These are phyloP conservation scores for Scopulariopsis brevicaulis DNA, from an alignment of 2,329 filamentous ascomycete genomes.

Conservation along the genomic window DNA sequence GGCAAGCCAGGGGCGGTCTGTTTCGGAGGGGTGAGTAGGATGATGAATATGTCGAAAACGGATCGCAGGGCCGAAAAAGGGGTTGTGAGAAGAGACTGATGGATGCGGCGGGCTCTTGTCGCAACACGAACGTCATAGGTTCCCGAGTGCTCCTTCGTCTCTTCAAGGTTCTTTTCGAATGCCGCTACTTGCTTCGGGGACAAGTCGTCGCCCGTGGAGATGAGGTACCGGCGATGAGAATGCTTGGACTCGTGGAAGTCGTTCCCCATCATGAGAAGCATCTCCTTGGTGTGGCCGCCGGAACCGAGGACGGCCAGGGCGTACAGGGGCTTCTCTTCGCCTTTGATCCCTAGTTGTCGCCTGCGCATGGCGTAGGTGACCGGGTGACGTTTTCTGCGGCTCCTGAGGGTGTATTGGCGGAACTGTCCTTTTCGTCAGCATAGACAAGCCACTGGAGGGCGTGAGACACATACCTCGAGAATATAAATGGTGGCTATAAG, in stretches of 20 bases:
- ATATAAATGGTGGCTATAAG: not conserved
- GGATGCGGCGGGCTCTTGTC: conserved; percentile 66
- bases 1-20: conserved; percentile 12
- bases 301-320: conserved; percentile 61
- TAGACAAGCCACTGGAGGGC: not conserved
- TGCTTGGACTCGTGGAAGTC: conserved; percentile 36
- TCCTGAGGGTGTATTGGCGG: not conserved
- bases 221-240: conserved; percentile 69
- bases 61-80: conserved; percentile 58
- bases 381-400: not conserved
- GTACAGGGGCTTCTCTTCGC: conserved; percentile 2
- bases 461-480: not conserved
- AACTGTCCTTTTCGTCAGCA: not conserved
- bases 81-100: conserved; percentile 67
- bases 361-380: not conserved
- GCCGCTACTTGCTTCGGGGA: conserved; percentile 59
- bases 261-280: conserved; percentile 69
- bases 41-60: conserved; percentile 47
- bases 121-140: conserved; percentile 57
- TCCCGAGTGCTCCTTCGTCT: conserved; percentile 17
- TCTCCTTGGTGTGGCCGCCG: conserved; percentile 90
- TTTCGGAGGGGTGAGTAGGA: conserved; percentile 31
- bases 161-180: conserved; percentile 9
- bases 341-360: not conserved
- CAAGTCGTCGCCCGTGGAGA: conserved; percentile 61